Percentiles rank a stretch among this genome's conserved stretches.
Evolutionary conservation across 108 stramenopile genomes (phyloP).

Genomic region (Parmales sp.): DNA sequence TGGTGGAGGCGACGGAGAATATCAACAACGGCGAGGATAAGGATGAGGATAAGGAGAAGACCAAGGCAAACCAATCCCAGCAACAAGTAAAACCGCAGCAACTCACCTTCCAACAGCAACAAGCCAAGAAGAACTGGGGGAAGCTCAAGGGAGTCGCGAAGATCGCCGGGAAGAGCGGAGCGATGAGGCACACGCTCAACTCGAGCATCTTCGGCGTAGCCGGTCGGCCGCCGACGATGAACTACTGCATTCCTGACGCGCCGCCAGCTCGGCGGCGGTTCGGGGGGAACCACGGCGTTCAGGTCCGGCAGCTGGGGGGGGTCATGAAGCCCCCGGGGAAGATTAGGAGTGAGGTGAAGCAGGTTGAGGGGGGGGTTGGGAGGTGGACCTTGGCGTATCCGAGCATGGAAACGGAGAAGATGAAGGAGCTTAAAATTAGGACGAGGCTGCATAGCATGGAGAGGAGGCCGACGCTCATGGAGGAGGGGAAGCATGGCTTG

Average conservation of each 20-base stretch:
- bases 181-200: constrained; percentile 6
- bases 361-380: background rate
- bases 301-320: background rate
- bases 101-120: background rate
- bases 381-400: background rate
- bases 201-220: background rate
- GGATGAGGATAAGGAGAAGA: background rate
- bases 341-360: background rate
- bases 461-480: constrained; percentile 6
- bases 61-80: background rate
- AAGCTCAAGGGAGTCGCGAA: background rate
- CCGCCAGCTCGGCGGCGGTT: background rate
- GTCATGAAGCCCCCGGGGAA: background rate
- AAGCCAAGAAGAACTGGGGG: background rate
- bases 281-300: background rate
- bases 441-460: constrained; percentile 6
- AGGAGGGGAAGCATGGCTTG: too few relatives aligned
- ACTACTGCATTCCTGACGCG: constrained; percentile 5
- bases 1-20: background rate
- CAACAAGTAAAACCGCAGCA: background rate
- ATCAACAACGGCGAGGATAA: background rate
- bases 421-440: background rate
- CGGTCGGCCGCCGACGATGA: background rate
- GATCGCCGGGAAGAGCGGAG: background rate
- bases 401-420: background rate